phyloP scores from a whole-genome alignment of 2,329 filamentous ascomycete genomes.

The Cadophora gregata region DNA sequence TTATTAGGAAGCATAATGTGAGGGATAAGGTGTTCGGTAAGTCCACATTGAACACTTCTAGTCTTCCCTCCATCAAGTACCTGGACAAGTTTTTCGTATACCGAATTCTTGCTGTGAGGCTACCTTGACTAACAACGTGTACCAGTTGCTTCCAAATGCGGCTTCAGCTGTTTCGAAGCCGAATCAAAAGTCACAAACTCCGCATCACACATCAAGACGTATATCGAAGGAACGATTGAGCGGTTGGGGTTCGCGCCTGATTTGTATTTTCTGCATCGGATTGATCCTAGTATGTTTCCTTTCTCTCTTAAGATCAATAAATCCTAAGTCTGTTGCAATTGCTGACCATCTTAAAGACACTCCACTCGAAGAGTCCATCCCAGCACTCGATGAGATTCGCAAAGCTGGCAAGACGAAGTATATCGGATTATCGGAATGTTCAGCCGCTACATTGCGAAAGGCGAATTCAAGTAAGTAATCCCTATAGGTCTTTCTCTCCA shows the following conservation, averaged over 20 bases:
- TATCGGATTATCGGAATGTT: constrained; percentile 55
- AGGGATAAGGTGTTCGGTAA: constrained; percentile 50
- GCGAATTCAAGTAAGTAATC: constrained; percentile 43
- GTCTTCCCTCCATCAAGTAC: no score
- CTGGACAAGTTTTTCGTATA: no score
- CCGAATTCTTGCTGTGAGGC: no score
- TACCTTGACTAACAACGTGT: background rate
- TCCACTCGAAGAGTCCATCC: constrained; percentile 54
- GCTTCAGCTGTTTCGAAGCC: constrained; percentile 36
- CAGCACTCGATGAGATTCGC: constrained; percentile 51
- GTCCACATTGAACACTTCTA: no score
- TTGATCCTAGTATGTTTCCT: constrained; percentile 51
- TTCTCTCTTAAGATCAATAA: background rate
- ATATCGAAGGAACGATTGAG: constrained; percentile 48
- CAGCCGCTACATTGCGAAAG: constrained; percentile 51
- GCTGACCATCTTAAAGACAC: constrained; percentile 41
- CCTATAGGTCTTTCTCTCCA: background rate
- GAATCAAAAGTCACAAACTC: constrained; percentile 44
- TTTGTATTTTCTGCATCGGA: constrained; percentile 49
- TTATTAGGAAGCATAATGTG: constrained; percentile 49
- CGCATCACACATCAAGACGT: constrained; percentile 46
- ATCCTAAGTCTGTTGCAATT: background rate
- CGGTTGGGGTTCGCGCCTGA: constrained; percentile 50
- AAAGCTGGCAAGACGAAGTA: constrained; percentile 54
- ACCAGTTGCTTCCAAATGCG: constrained; percentile 56